These are phyloP conservation scores for Linum trigynum DNA, from an alignment of 345 rosid genomes.

Conservation along the genomic window DNA sequence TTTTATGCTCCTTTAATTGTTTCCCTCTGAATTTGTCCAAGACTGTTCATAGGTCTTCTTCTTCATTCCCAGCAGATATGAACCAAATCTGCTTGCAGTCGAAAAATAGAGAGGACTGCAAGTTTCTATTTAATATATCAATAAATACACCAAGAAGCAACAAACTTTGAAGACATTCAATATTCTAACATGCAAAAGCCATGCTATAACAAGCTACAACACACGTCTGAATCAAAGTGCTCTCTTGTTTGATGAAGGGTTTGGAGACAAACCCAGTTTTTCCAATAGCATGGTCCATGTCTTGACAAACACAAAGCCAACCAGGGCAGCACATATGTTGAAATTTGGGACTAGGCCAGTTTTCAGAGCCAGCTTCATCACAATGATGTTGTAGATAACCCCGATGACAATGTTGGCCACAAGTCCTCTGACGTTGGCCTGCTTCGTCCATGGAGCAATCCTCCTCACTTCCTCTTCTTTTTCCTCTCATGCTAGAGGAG, in stretches of 20 bases:
- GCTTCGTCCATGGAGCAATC: constrained; percentile 1
- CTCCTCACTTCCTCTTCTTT: not conserved
- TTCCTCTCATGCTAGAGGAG: not conserved
- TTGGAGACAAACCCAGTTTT: not conserved
- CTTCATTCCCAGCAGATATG: not conserved
- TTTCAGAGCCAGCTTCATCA: not conserved
- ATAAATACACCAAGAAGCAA: not conserved
- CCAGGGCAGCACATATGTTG: not conserved
- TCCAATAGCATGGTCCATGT: not conserved
- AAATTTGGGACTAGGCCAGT: not conserved
- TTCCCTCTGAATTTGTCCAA: not conserved
- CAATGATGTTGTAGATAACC: not conserved
- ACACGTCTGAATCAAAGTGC: not conserved
- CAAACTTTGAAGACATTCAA: not conserved
- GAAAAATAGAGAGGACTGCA: not conserved
- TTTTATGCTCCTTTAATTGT: not conserved
- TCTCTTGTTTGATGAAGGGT: not conserved
- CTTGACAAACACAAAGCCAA: not conserved
- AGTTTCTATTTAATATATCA: not conserved
- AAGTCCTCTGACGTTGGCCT: not conserved
- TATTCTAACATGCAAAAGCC: not conserved
- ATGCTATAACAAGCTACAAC: not conserved
- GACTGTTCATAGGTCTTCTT: not conserved
- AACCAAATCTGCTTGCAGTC: not conserved
- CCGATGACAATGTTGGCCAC: not conserved